phyloP scores from a whole-genome alignment of 139 green algal species.

The Raphidocelis subcapitata region DNA sequence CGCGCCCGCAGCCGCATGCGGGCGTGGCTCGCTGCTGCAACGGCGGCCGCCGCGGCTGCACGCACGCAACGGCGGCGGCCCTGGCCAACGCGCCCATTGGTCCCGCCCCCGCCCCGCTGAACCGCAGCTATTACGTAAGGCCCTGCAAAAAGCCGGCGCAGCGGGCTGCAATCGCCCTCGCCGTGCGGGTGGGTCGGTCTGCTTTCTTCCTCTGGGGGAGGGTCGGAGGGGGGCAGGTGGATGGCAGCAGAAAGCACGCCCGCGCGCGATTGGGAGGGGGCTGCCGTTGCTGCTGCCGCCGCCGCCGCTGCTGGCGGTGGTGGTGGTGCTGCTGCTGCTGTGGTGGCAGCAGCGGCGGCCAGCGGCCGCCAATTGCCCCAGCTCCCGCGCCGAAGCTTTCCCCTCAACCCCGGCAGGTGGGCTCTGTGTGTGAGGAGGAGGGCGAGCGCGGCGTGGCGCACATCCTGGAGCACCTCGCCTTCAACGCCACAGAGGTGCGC shows the following conservation, averaged over 20 bases:
- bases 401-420: conserved; percentile 20
- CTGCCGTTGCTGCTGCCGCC: not conserved
- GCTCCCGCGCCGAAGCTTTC: not conserved
- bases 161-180: conserved; percentile 64
- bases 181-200: conserved; percentile 39
- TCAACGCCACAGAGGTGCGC: conserved; percentile 72
- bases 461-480: conserved; percentile 90
- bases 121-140: conserved; percentile 76
- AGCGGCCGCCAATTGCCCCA: not conserved
- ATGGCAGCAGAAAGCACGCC: no score
- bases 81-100: no score
- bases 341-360: not conserved
- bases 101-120: no score
- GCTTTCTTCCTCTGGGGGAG: no score
- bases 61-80: no score
- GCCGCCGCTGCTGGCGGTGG: not conserved
- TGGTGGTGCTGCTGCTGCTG: not conserved
- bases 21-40: not conserved
- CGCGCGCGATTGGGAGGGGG: not conserved
- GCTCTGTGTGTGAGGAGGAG: conserved; percentile 69
- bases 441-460: conserved; percentile 77
- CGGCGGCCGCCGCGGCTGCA: not conserved
- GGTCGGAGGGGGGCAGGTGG: no score
- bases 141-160: conserved; percentile 68
- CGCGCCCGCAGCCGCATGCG: not conserved